Evolutionary conservation across 495 filamentous ascomycete genomes (phyloP), one percentile per base, ranked within the genome.

Genomic region (Penicillium fimorum): DNA sequence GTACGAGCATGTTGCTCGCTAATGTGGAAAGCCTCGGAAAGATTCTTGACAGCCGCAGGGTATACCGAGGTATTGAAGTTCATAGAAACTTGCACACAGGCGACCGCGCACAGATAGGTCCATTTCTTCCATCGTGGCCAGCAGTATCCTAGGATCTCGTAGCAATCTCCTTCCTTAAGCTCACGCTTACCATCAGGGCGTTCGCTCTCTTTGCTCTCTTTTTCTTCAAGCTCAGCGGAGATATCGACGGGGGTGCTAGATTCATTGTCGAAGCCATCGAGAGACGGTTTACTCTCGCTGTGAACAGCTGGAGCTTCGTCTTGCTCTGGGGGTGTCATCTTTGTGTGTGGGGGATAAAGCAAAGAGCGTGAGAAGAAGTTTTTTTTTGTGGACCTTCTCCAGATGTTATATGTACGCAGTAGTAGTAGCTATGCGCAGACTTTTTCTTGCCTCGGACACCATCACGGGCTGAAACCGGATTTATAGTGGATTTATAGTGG

Each of bases 11-110:
- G 77, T 57, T 88, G 84, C 22, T 72, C 69, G 58, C 81, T 81
- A 45, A 91, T 81, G n/a, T 73, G 40, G 66, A 86, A 91, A 22
- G 84, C 71, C 29, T 81, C 65, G 2, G 82, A 76, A 24, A 92
- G 83, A 8, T 81, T 81, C 2, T 51, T 63, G 15, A 90, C 64
- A 17, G 70, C 71, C 47, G 71, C 71, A 29, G 71, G 68, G 37
- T 62, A 75, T 20, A 75, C 68, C 1, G 66, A 70, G 9, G 70
- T 73, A 46, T 75, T 75, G 61, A 91, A 87, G 76, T 91, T 92
- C 88, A 91, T 91, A 4, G 87, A 90, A 1, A 86, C 82, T 65
- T 92, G 88, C 5, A 92, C 85, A 50, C 78, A 74, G 62, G 89
- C 88, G 64, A 92, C 83, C 60, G 88, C 78, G 24, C 70, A 74